phyloP scores from a whole-genome alignment of 2,329 filamentous ascomycete genomes.

The Tolypocladium ovalisporum region DNA sequence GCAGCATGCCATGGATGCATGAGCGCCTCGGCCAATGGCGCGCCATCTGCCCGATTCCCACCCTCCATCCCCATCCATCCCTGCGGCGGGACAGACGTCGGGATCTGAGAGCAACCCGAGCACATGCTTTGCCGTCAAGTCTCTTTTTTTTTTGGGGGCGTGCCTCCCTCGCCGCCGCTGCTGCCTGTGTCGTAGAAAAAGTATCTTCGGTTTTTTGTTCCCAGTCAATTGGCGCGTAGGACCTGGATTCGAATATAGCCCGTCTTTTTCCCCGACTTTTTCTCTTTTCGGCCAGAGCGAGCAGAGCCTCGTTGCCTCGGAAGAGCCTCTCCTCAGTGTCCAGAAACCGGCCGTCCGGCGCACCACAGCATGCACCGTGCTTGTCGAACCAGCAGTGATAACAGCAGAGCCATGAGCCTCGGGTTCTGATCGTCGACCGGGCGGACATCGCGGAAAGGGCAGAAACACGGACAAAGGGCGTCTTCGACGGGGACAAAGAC shows the following conservation, averaged over 20 bases:
- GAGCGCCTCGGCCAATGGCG: background rate
- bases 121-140: background rate
- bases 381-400: background rate
- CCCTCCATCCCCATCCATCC: background rate
- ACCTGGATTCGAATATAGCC: background rate
- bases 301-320: background rate
- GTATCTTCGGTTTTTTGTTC: background rate
- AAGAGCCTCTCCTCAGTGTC: background rate
- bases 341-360: background rate
- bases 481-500: background rate
- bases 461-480: background rate
- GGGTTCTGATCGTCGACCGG: background rate
- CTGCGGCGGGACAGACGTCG: background rate
- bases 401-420: background rate
- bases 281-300: background rate
- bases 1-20: background rate
- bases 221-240: background rate
- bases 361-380: background rate
- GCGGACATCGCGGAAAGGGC: background rate
- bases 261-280: background rate
- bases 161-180: background rate
- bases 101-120: background rate
- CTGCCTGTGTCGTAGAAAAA: background rate
- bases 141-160: background rate
- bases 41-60: background rate